A percentile compares a stretch with the other conserved stretches of the same genome.
phyloP scores from a whole-genome alignment of 805 yeast species.

The Hanseniaspora lindneri region DNA sequence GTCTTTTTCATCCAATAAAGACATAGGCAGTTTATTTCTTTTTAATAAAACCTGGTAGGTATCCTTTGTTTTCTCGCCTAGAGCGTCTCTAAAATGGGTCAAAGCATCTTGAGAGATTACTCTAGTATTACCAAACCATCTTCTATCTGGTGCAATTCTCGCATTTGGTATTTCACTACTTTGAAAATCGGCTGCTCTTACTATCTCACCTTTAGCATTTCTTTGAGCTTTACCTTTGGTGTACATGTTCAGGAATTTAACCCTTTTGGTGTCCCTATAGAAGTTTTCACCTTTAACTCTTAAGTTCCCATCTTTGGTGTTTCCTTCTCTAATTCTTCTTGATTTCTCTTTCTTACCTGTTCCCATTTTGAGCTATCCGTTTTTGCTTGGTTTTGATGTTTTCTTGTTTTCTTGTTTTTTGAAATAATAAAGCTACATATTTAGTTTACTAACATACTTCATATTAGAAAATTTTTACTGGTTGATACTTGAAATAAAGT shows the following conservation, averaged over 20 bases:
- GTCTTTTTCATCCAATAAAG: slow-evolving; percentile 78
- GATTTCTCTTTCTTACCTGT: slow-evolving; percentile 82
- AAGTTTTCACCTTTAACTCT: slow-evolving; percentile 95
- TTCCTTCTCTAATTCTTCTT: slow-evolving; percentile 74
- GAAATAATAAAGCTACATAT: no score
- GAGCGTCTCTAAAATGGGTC: slow-evolving; percentile 84
- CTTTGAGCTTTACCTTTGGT: slow-evolving; percentile 80
- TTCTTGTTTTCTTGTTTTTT: no score
- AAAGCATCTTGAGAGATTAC: slow-evolving; percentile 96
- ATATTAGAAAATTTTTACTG: no score
- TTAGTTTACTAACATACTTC: no score
- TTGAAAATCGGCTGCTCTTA: slow-evolving; percentile 79
- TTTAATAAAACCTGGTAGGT: slow-evolving; percentile 74
- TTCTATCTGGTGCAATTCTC: slow-evolving; percentile 86
- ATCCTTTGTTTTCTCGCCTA: slow-evolving; percentile 74
- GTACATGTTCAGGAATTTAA: slow-evolving; percentile 82
- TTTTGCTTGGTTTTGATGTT: background rate
- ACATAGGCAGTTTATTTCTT: slow-evolving; percentile 91
- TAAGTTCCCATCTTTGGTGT: slow-evolving; percentile 75
- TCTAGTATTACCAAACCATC: slow-evolving; percentile 96
- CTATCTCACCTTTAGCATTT: slow-evolving; percentile 76
- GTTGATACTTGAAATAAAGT: no score
- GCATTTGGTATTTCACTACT: slow-evolving; percentile 80
- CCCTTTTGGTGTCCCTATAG: slow-evolving; percentile 87
- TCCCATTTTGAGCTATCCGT: slow-evolving; percentile 48